A percentile compares a stretch with the other conserved stretches of the same genome.
Conservation (phyloP, 2,329 filamentous ascomycete species). For the Penicillium sp. region DNA sequence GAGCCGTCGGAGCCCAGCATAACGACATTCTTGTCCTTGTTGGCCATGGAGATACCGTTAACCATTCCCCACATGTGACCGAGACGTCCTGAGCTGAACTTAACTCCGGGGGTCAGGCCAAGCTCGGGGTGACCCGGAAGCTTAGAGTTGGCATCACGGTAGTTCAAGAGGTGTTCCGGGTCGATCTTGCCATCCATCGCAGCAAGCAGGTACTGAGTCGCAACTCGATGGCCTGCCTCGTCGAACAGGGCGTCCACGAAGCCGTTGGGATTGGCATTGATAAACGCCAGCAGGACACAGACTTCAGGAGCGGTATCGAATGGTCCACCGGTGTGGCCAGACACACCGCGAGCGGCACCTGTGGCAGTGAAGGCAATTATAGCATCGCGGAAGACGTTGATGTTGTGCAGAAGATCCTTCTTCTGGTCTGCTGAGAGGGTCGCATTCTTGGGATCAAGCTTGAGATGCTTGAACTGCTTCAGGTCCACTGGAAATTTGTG, state of each 20-base stretch:
- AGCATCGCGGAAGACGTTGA: conserved; percentile 40
- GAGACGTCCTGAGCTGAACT: conserved; percentile 43
- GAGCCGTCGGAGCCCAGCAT: conserved; percentile 42
- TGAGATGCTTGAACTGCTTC: conserved; percentile 36
- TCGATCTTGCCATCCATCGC: conserved; percentile 38
- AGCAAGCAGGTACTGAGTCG: conserved; percentile 41
- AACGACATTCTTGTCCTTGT: conserved; percentile 37
- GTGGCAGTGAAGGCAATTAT: conserved; percentile 42
- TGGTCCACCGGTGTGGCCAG: conserved; percentile 41
- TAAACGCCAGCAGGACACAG: conserved; percentile 39
- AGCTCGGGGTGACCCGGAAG: conserved; percentile 42
- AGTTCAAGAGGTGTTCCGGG: conserved; percentile 42
- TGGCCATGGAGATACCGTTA: conserved; percentile 40
- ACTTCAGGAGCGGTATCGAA: conserved; percentile 43
- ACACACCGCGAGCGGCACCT: conserved; percentile 37
- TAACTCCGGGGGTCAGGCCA: conserved; percentile 39
- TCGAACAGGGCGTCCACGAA: conserved; percentile 39
- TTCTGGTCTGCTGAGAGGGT: conserved; percentile 38
- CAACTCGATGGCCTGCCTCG: conserved; percentile 42
- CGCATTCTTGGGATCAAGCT: conserved; percentile 34
- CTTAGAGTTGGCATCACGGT: conserved; percentile 42
- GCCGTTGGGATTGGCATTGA: conserved; percentile 32
- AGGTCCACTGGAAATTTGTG: conserved; percentile 34
- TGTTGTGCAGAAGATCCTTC: conserved; percentile 38
- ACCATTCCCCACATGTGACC: conserved; percentile 43